A percentile compares a stretch with the other conserved stretches of the same genome.
Conservation (phyloP, 2,329 filamentous ascomycete genomes). For the Colletotrichum noveboracense region DNA sequence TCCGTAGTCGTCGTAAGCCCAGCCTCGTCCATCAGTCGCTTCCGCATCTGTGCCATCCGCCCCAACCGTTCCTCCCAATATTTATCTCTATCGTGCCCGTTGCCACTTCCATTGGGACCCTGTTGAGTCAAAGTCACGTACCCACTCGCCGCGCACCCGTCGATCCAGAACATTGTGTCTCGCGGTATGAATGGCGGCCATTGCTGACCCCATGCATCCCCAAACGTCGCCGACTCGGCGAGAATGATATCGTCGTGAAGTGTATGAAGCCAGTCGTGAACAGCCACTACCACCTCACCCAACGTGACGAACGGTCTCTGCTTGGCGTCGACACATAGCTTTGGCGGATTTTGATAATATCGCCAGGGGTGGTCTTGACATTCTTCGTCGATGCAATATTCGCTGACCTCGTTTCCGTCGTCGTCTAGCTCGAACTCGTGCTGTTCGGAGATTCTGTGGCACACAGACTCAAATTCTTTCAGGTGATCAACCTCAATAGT, state of each 20-base stretch:
- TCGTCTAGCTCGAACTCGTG: neutral
- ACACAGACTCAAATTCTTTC: neutral
- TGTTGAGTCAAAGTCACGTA: neutral
- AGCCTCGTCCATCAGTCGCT: neutral
- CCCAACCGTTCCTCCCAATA: neutral
- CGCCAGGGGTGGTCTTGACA: neutral
- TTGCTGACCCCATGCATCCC: neutral
- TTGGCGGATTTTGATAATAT: neutral
- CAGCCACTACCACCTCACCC: neutral
- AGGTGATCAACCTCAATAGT: neutral
- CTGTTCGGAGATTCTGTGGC: neutral
- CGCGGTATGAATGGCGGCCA: neutral
- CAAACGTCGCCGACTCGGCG: neutral
- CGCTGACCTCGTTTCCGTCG: neutral
- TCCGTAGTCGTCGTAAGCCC: neutral
- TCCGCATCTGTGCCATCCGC: neutral
- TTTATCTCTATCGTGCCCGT: neutral
- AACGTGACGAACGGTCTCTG: neutral
- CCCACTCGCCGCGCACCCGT: neutral
- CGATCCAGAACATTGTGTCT: neutral
- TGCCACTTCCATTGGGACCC: neutral
- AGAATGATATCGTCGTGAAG: neutral
- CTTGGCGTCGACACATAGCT: neutral
- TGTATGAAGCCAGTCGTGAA: neutral
- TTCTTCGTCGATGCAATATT: neutral